Evolutionary conservation across 2,329 filamentous ascomycete genomes (phyloP).

Genomic region (Paraphaeosphaeria minitans): DNA sequence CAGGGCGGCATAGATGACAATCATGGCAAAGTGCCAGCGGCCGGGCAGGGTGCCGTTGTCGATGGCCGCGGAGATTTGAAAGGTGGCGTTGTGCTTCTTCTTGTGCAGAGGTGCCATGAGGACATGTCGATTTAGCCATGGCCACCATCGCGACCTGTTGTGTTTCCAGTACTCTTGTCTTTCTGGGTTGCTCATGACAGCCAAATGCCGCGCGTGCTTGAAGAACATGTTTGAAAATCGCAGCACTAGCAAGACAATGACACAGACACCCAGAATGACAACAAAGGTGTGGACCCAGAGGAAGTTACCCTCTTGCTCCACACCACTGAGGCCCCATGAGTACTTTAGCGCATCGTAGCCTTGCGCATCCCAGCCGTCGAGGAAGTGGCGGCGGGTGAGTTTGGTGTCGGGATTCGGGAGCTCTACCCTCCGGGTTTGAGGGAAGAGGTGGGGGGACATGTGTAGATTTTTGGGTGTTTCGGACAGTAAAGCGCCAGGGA

Average conservation of each 20-base stretch:
- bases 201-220: constrained; percentile 53
- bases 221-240: constrained; percentile 50
- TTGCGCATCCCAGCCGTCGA: constrained; percentile 38
- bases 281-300: constrained; percentile 53
- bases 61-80: constrained; percentile 70
- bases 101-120: constrained; percentile 73
- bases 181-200: constrained; percentile 49
- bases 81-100: constrained; percentile 77
- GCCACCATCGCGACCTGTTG: constrained; percentile 53
- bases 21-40: constrained; percentile 74
- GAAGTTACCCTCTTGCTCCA: constrained; percentile 55
- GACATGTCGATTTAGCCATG: constrained; percentile 68
- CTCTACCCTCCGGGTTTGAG: constrained; percentile 32
- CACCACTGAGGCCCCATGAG: constrained; percentile 53
- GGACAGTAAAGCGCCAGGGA: background rate
- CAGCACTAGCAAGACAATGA: constrained; percentile 47
- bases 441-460: constrained; percentile 34
- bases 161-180: constrained; percentile 53
- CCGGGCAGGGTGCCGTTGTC: constrained; percentile 79
- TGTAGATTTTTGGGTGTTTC: constrained; percentile 14
- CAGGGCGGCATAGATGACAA: constrained; percentile 69
- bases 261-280: constrained; percentile 42
- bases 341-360: constrained; percentile 42
- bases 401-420: constrained; percentile 10
- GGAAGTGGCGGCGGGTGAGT: constrained; percentile 29